phyloP scores from a whole-genome alignment of 2,329 filamentous ascomycete species.

The Ascochyta viciae-villosae region DNA sequence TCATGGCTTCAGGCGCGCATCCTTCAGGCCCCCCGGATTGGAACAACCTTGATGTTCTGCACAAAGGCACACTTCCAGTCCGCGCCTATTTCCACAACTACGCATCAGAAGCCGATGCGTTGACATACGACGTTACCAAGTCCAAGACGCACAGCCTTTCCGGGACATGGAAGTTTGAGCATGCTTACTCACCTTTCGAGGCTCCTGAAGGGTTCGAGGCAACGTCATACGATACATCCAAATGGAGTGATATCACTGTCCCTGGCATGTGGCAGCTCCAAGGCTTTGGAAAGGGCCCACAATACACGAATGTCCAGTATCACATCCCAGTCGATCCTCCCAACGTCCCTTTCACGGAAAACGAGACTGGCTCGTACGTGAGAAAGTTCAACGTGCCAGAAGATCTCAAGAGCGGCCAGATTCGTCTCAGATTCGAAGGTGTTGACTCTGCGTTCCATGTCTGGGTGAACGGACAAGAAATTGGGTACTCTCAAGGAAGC shows the following conservation, averaged over 20 bases:
- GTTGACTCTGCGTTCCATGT: constrained; percentile 76
- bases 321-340: constrained; percentile 72
- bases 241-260: constrained; percentile 64
- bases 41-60: constrained; percentile 67
- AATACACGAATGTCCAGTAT: constrained; percentile 73
- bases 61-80: constrained; percentile 65
- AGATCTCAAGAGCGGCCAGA: constrained; percentile 59
- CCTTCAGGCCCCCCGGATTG: constrained; percentile 60
- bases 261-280: constrained; percentile 75
- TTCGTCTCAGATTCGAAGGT: constrained; percentile 73
- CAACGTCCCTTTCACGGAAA: constrained; percentile 64
- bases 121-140: constrained; percentile 49
- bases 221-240: constrained; percentile 44
- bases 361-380: constrained; percentile 70
- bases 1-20: constrained; percentile 31
- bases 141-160: constrained; percentile 43
- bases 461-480: constrained; percentile 68
- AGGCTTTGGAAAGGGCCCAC: constrained; percentile 67
- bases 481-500: constrained; percentile 74
- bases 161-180: constrained; percentile 51
- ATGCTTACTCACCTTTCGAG: constrained; percentile 46
- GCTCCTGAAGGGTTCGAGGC: constrained; percentile 46
- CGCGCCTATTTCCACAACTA: constrained; percentile 66
- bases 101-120: constrained; percentile 57
- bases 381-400: constrained; percentile 62